Conservation (phyloP, 2,329 filamentous ascomycete genomes). For the Beauveria asiatica region DNA sequence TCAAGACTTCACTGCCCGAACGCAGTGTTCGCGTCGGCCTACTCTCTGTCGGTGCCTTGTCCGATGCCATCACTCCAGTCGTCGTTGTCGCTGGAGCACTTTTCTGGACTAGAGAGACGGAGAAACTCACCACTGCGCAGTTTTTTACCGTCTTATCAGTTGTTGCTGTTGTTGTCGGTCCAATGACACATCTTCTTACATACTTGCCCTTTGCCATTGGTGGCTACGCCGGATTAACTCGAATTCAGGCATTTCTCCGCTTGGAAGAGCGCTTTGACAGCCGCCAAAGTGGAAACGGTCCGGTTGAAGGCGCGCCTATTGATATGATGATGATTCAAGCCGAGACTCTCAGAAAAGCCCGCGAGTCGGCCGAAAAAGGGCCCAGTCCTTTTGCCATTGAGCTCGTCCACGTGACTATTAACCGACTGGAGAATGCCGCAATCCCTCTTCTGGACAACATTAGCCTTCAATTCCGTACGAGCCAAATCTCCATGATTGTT, state of each 20-base stretch:
- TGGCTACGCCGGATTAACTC: slow-evolving; percentile 6
- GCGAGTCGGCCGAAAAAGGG: slow-evolving; percentile 3
- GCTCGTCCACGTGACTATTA: slow-evolving; percentile 4
- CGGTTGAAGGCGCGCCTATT: not conserved
- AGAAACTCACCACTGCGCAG: slow-evolving; percentile 1
- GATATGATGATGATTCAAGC: slow-evolving; percentile 3
- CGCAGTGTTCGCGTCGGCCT: not conserved
- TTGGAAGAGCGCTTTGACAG: slow-evolving; percentile 4
- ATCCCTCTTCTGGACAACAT: not conserved
- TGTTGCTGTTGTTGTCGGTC: slow-evolving; percentile 1
- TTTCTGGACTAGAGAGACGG: slow-evolving; percentile 1
- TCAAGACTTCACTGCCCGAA: slow-evolving; percentile 9
- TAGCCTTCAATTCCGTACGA: slow-evolving; percentile 12
- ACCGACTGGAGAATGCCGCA: not conserved
- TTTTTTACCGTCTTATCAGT: slow-evolving; percentile 5
- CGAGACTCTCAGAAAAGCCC: not conserved
- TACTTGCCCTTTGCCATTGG: slow-evolving; percentile 2
- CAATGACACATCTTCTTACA: slow-evolving; percentile 4
- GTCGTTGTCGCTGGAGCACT: slow-evolving; percentile 8
- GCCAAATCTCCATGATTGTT: slow-evolving; percentile 21
- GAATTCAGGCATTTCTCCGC: slow-evolving; percentile 6
- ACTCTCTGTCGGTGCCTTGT: not conserved
- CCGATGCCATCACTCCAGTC: slow-evolving; percentile 1
- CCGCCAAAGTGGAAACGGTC: slow-evolving; percentile 1
- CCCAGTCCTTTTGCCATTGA: slow-evolving; percentile 8